Percentiles rank a stretch among this genome's conserved stretches.
Conservation (phyloP, 1,284 basidiomycete species). For the Polyporus tsugae region DNA sequence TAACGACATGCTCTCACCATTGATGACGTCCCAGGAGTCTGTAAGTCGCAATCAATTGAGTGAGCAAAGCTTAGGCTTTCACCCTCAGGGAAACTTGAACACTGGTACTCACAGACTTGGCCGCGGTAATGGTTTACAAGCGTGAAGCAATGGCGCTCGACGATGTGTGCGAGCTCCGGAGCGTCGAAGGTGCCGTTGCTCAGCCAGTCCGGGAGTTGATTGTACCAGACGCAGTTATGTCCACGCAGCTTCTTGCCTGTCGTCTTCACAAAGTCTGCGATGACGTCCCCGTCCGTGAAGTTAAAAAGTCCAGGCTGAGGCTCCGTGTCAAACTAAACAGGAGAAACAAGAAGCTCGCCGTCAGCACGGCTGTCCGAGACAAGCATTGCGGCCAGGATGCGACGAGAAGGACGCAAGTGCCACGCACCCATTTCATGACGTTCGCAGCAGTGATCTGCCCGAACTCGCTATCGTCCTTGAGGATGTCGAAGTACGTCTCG, state of each 20-base stretch:
- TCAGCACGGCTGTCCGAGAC: not conserved
- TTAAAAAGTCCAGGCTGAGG: conserved; percentile 57
- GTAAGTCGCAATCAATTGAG: not conserved
- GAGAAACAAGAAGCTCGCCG: not conserved
- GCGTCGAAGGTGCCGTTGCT: conserved; percentile 51
- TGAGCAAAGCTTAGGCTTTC: not conserved
- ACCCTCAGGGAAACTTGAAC: no score
- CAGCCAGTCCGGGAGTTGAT: conserved; percentile 62
- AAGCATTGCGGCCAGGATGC: not conserved
- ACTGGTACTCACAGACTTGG: conserved; percentile 54
- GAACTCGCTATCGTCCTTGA: conserved; percentile 55
- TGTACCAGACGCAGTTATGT: conserved; percentile 66
- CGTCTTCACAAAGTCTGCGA: conserved; percentile 53
- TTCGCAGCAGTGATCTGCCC: conserved; percentile 61
- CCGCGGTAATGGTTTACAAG: conserved; percentile 59
- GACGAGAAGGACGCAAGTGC: not conserved
- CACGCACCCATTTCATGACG: conserved; percentile 63
- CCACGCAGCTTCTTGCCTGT: conserved; percentile 51
- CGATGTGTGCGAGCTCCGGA: conserved; percentile 52
- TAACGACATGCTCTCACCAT: conserved; percentile 35
- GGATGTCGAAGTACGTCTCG: conserved; percentile 49
- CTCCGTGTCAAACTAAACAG: conserved; percentile 64
- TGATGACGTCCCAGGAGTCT: conserved; percentile 50
- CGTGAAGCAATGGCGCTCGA: conserved; percentile 55
- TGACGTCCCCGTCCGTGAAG: conserved; percentile 53